Conservation (phyloP, 2,329 filamentous ascomycete genomes). For the Simplicillium aogashimaense region DNA sequence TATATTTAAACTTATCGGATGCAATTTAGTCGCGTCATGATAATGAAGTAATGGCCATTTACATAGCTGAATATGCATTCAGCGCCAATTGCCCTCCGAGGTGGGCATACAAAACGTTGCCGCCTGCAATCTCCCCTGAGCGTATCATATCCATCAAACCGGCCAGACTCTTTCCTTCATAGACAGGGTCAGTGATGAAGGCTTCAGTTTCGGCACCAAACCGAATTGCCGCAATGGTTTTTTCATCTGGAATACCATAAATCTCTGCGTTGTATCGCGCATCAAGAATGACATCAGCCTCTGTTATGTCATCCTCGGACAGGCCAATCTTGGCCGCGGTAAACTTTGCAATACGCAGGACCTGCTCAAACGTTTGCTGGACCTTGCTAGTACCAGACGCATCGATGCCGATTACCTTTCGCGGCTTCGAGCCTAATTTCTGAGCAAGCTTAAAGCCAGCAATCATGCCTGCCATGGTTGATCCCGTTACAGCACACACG, state of each 20-base stretch:
- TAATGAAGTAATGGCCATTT: background rate
- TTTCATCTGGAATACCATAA: slow-evolving; percentile 58
- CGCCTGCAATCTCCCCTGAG: slow-evolving; percentile 49
- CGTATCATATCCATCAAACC: slow-evolving; percentile 61
- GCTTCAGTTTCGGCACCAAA: slow-evolving; percentile 60
- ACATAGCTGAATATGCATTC: slow-evolving; percentile 48
- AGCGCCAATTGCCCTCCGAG: slow-evolving; percentile 60
- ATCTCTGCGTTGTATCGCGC: slow-evolving; percentile 52
- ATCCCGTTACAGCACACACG: slow-evolving; percentile 63
- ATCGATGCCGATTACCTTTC: slow-evolving; percentile 58
- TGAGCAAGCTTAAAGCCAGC: slow-evolving; percentile 60
- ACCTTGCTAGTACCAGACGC: slow-evolving; percentile 22
- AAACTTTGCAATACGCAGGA: slow-evolving; percentile 54
- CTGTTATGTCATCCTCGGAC: slow-evolving; percentile 46
- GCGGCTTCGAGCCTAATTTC: slow-evolving; percentile 27
- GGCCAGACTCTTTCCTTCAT: slow-evolving; percentile 66
- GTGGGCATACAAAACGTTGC: slow-evolving; percentile 64
- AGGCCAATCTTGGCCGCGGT: slow-evolving; percentile 57
- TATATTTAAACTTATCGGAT: too few species aligned
- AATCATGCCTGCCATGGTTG: slow-evolving; percentile 61
- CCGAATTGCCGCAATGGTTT: slow-evolving; percentile 58
- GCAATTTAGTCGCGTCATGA: too few species aligned
- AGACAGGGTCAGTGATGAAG: slow-evolving; percentile 67
- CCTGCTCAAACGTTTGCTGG: slow-evolving; percentile 51
- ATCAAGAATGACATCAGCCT: slow-evolving; percentile 53